Evolutionary conservation across 345 rosid genomes (phyloP), one percentile per base, ranked within the genome.

Genomic region (Syzygium aromaticum): DNA sequence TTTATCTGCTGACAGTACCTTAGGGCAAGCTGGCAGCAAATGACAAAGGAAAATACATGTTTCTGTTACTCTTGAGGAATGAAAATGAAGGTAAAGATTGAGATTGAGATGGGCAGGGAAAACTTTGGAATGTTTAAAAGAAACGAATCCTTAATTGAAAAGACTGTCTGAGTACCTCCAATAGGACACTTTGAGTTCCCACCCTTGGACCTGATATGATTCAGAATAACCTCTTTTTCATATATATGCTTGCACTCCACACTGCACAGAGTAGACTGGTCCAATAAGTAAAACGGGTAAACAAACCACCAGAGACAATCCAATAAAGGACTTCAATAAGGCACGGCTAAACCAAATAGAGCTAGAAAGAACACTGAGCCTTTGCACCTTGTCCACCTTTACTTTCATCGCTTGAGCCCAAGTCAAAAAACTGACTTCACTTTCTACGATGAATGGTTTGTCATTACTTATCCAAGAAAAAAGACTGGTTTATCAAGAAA

Each of bases 241-340:
- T 95, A 96, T 28, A 98, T 89, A 90, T 98, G 99, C 94, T 91
- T 94, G 98, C 99, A 96, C 43, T 92, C 95, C 93, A 89, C 49
- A 88, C 99, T 96, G 93, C 92, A 87, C 77, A 83, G 77, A 63
- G 52, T 88, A 56, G 51, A 63, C 15, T 43, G 49, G 38, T 59
- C 73, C 46, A 53, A 28, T 5, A 56, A 54, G 9, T 52, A 49
- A 54, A 64, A 88, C 54, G n/a, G 52, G 51, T 82, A 52, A 63
- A 52, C 33, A 30, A 1, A 51, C n/a, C 49, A 53, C 64, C 57
- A 54, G 86, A 56, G 63, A 57, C 28, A 54, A 84, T 73, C 80
- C 80, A 73, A 38, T 73, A 73, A 38, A 33, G n/a, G 49, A 73
- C 80, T 73, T 73, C 80, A 73, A 73, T 5, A 73, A 73, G 80